Conservation (phyloP, 148 eudicot species). For the Rhododendron ovatum region DNA sequence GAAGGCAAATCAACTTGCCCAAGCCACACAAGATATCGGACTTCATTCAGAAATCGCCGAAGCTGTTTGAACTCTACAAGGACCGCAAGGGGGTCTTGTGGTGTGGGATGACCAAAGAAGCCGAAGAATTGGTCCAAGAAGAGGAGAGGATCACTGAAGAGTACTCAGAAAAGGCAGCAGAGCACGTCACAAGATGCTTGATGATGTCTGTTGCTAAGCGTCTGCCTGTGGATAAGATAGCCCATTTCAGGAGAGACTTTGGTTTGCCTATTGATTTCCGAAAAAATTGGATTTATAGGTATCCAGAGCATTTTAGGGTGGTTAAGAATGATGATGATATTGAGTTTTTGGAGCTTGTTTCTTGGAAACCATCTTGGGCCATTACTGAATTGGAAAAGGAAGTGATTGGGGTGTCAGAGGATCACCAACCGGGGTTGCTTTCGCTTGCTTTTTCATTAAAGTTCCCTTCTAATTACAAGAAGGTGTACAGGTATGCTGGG, state of each 20-base stretch:
- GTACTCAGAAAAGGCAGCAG: slow-evolving; percentile 55
- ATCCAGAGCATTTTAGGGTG: slow-evolving; percentile 60
- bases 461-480: slow-evolving; percentile 59
- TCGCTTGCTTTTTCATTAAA: slow-evolving; percentile 76
- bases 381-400: slow-evolving; percentile 76
- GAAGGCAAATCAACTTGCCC: slow-evolving; percentile 72
- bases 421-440: slow-evolving; percentile 50
- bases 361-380: slow-evolving; percentile 78
- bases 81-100: slow-evolving; percentile 63
- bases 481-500: slow-evolving; percentile 57
- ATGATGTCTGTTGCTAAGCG: slow-evolving; percentile 84
- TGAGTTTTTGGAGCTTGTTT: slow-evolving; percentile 78
- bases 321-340: slow-evolving; percentile 49
- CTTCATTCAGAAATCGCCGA: slow-evolving; percentile 70
- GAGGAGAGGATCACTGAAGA: slow-evolving; percentile 50
- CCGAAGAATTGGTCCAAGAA: slow-evolving; percentile 69
- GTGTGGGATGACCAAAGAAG: slow-evolving; percentile 78
- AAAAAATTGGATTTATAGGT: slow-evolving; percentile 59
- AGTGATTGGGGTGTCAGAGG: slow-evolving; percentile 25
- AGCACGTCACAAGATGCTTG: slow-evolving; percentile 67
- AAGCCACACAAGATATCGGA: slow-evolving; percentile 79
- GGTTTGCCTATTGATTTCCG: slow-evolving; percentile 83
- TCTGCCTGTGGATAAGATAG: slow-evolving; percentile 61
- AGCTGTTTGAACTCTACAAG: slow-evolving; percentile 69
- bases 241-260: slow-evolving; percentile 84